Conservation (phyloP, 23 red algal genomes). For the Gracilaria caudata region DNA sequence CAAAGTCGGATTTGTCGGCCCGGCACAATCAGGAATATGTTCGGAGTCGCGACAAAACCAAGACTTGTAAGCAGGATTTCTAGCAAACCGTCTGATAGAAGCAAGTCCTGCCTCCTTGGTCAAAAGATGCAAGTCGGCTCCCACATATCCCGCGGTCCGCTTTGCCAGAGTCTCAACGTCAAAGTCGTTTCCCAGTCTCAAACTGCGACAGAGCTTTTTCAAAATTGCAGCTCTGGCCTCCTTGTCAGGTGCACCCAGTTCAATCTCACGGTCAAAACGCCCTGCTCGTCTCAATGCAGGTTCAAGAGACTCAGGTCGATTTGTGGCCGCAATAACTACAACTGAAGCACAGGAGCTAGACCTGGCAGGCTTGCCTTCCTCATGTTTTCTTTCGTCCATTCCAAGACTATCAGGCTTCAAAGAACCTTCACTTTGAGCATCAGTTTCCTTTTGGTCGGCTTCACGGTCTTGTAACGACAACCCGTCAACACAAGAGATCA, state of each 20-base stretch:
- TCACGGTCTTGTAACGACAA: conserved; percentile 9
- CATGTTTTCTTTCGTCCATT: background rate
- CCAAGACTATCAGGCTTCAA: background rate
- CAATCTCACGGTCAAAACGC: conserved; percentile 94
- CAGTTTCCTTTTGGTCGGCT: background rate
- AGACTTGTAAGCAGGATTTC: background rate
- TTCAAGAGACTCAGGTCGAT: conserved; percentile 90
- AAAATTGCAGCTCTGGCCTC: conserved; percentile 80
- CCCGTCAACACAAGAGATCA: conserved; percentile 87
- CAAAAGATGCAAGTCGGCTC: conserved; percentile 88
- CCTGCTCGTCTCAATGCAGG: conserved; percentile 90
- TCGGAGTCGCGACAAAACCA: background rate
- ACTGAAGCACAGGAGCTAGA: conserved; percentile 7
- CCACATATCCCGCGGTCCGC: conserved; percentile 90
- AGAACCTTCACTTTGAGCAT: background rate
- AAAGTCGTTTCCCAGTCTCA: conserved; percentile 39
- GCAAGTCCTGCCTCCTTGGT: conserved; percentile 67
- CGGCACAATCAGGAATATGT: too few species aligned
- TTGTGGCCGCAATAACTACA: conserved; percentile 92
- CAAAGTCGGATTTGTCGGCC: background rate
- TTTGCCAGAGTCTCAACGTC: conserved; percentile 63
- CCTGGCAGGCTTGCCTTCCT: background rate
- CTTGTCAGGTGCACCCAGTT: conserved; percentile 89
- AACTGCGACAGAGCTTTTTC: conserved; percentile 42
- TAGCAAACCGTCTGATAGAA: conserved; percentile 74